phyloP scores from a whole-genome alignment of 164 flowering plant genomes.

The Amborella trichopoda region DNA sequence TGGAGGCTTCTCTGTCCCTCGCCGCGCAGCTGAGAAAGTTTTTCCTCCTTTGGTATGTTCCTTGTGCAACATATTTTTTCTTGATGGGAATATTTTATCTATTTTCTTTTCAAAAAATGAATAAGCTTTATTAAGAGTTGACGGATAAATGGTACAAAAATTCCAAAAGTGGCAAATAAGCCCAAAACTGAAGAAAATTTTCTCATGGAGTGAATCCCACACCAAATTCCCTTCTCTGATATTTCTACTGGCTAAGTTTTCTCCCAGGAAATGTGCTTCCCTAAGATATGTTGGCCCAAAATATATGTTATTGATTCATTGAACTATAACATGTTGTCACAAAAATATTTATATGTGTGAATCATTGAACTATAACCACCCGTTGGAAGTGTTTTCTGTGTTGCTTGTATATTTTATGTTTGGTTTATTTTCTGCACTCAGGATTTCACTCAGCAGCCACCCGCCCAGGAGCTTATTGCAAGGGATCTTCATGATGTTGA shows the following conservation, averaged over 20 bases:
- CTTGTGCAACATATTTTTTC: background rate
- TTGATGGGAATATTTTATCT: background rate
- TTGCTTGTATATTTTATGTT: background rate
- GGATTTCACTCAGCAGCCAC: constrained; percentile 91
- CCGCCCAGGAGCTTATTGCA: constrained; percentile 81
- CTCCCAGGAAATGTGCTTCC: background rate
- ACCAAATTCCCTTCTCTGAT: too few species aligned
- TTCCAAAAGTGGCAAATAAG: too few species aligned
- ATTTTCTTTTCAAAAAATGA: too few species aligned
- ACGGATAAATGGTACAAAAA: too few species aligned
- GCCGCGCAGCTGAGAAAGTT: constrained; percentile 92
- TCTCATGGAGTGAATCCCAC: too few species aligned
- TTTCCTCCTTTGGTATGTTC: constrained; percentile 70
- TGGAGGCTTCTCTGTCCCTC: constrained; percentile 94
- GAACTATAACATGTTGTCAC: too few species aligned
- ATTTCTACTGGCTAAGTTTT: too few species aligned
- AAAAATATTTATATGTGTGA: background rate
- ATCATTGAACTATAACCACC: background rate
- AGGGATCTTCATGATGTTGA: constrained; percentile 87
- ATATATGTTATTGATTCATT: too few species aligned
- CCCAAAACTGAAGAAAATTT: too few species aligned
- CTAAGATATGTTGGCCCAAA: too few species aligned
- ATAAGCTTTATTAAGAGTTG: too few species aligned
- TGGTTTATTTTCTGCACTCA: constrained; percentile 11
- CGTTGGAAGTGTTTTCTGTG: background rate